Percentiles rank a stretch among this genome's conserved stretches.
Conservation (phyloP, 257 asterid species). For the Ajuga chamaepitys region DNA sequence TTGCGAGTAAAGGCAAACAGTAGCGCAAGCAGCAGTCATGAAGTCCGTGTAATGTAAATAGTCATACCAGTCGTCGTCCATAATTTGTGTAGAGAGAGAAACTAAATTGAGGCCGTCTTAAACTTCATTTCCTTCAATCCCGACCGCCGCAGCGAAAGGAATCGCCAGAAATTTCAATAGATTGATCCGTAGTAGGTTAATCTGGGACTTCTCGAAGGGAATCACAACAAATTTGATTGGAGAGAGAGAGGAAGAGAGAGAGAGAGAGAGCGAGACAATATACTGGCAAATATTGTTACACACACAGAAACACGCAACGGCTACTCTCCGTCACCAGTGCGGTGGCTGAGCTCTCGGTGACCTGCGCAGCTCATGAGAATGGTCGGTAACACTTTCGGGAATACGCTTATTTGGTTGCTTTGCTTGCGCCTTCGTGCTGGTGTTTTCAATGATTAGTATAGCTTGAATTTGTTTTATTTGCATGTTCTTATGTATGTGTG, state of each 20-base stretch:
- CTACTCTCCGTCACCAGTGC: constrained; percentile 13
- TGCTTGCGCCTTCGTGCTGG: neutral
- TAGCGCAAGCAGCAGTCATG: constrained; percentile 29
- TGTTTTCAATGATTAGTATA: neutral
- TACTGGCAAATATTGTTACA: neutral
- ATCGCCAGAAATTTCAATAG: too few species aligned
- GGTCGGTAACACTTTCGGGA: constrained; percentile 1
- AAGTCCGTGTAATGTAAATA: constrained; percentile 60
- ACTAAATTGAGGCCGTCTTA: too few species aligned
- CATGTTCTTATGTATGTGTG: neutral
- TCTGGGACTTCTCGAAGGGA: too few species aligned
- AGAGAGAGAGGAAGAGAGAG: constrained; percentile 17
- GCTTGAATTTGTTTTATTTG: constrained; percentile 1
- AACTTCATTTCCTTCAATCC: too few species aligned
- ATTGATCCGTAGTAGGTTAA: too few species aligned
- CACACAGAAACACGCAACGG: constrained; percentile 15
- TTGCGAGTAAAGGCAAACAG: constrained; percentile 25
- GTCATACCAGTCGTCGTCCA: constrained; percentile 30
- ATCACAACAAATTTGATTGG: neutral
- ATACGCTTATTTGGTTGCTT: neutral
- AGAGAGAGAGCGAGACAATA: neutral
- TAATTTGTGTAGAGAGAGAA: constrained; percentile 22
- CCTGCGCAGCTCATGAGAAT: constrained; percentile 11
- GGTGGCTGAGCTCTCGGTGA: constrained; percentile 25
- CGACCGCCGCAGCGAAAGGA: too few species aligned